Evolutionary conservation across 2,329 filamentous ascomycete species (phyloP).

Genomic region (Fusarium citri): DNA sequence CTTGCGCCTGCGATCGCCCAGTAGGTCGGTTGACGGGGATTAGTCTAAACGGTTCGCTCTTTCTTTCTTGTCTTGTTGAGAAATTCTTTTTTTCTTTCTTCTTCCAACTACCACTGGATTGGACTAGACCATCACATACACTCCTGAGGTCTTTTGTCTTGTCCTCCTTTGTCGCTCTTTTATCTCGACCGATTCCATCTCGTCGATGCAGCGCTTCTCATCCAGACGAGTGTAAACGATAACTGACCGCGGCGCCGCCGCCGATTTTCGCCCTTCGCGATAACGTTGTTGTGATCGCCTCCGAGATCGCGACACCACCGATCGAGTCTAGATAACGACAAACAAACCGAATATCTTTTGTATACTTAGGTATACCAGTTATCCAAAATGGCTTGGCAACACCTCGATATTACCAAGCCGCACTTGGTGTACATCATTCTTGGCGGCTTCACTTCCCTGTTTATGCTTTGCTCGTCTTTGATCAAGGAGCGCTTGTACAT

Average conservation of each 20-base stretch:
- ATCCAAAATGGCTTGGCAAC: slow-evolving; percentile 77
- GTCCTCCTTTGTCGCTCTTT: slow-evolving; percentile 2
- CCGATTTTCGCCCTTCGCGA: slow-evolving; percentile 32
- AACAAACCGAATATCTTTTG: slow-evolving; percentile 13
- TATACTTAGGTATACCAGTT: slow-evolving; percentile 15
- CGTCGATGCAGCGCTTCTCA: slow-evolving; percentile 15
- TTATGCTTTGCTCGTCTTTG: slow-evolving; percentile 97
- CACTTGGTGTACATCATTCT: slow-evolving; percentile 99
- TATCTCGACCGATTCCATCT: not conserved
- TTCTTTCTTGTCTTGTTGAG: slow-evolving; percentile 26
- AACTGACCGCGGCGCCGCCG: slow-evolving; percentile 40
- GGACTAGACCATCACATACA: slow-evolving; percentile 3
- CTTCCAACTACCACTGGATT: slow-evolving; percentile 11
- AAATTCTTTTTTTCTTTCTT: slow-evolving; percentile 21
- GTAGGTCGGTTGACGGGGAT: slow-evolving; percentile 15
- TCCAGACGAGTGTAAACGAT: slow-evolving; percentile 27
- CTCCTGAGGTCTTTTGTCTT: slow-evolving; percentile 8
- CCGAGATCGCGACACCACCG: slow-evolving; percentile 33
- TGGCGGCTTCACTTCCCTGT: slow-evolving; percentile 95
- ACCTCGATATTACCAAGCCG: slow-evolving; percentile 88
- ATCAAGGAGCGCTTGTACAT: slow-evolving; percentile 99
- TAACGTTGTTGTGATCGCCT: slow-evolving; percentile 22
- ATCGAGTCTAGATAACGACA: slow-evolving; percentile 14
- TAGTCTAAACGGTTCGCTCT: slow-evolving; percentile 17
- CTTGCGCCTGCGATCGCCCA: not conserved